Evolutionary conservation across 495 filamentous ascomycete genomes (phyloP).

Genomic region (Ramalina peruviana): DNA sequence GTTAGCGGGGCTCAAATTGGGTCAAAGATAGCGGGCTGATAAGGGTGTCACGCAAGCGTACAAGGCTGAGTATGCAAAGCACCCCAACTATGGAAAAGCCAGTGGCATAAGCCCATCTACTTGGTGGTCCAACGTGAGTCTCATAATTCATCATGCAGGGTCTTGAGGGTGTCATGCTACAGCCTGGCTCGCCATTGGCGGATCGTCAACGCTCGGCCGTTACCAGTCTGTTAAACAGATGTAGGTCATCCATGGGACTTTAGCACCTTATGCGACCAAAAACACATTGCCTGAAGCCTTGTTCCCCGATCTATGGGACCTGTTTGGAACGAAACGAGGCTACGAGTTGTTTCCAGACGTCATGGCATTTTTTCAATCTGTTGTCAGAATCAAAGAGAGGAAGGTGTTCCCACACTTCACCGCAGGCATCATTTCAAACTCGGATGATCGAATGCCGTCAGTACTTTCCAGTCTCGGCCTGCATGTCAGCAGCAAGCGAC

Average conservation of each 20-base stretch:
- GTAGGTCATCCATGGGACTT: slow-evolving; percentile 32
- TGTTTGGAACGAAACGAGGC: slow-evolving; percentile 47
- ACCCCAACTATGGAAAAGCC: slow-evolving; percentile 58
- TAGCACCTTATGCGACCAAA: slow-evolving; percentile 21
- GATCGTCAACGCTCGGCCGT: not conserved
- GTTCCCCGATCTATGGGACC: slow-evolving; percentile 33
- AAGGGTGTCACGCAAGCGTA: slow-evolving; percentile 25
- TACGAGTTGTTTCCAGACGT: slow-evolving; percentile 47
- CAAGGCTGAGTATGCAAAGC: slow-evolving; percentile 28
- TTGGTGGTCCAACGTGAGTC: slow-evolving; percentile 55
- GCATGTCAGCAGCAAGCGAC: slow-evolving; percentile 26
- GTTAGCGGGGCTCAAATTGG: slow-evolving; percentile 5
- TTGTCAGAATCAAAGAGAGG: slow-evolving; percentile 20
- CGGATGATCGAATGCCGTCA: slow-evolving; percentile 52
- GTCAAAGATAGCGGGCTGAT: not conserved
- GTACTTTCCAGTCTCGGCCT: slow-evolving; percentile 51
- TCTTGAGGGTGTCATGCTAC: not conserved
- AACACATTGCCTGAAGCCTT: slow-evolving; percentile 23
- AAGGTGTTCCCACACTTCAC: slow-evolving; percentile 26
- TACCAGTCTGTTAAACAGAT: not conserved
- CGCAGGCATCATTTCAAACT: slow-evolving; percentile 63
- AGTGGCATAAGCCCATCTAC: slow-evolving; percentile 38
- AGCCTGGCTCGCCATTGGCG: not conserved
- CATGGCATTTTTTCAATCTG: slow-evolving; percentile 32
- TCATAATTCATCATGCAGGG: not conserved